Evolutionary conservation across 345 rosid genomes (phyloP), one percentile per base, ranked within the genome.

Genomic region (Orychophragmus violaceus): DNA sequence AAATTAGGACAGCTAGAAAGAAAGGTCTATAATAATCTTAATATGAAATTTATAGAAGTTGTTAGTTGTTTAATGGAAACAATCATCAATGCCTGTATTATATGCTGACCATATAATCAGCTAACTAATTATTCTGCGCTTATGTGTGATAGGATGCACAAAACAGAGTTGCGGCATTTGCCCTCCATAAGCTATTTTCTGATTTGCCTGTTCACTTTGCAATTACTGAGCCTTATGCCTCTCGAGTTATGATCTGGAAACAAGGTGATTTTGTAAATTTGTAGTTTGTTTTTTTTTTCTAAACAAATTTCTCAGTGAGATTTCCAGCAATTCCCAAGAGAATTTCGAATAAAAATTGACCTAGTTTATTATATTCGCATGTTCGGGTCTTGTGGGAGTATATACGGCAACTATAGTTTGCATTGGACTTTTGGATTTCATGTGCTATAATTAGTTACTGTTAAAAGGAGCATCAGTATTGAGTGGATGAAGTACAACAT

Each of bases 101-200:
- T 39, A 50, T 69, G n/a, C 48, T 37, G 24, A 21, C 63, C 56
- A 29, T 28, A 30, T 33, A 3, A 14, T 7, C 27, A 61, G 1
- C 8, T n/a, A 61, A 32, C 58, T 68, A 70, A 45, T 68, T 37
- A 50, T 24, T 50, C 3, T 62, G 69, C 16, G 44, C 23, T 17
- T 71, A 13, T 71, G 62, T 39, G 57, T 71, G 63, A 52, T 88
- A 92, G 96, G 98, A 87, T 79, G 95, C 90, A 64, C 98, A 92
- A 77, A 92, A 89, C 59, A 82, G 77, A 75, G 85, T 82, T 52
- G 96, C 96, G 7, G 84, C 96, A 61, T 84, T 80, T 71, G 85
- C 98, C 64, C 87, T 92, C 51, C 77, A 81, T 72, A 81, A 83
- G 69, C 72, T 89, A 23, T 89, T 92, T 79, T 81, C 92, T 14